phyloP scores from a whole-genome alignment of 192 early-diverging fungal genomes.

The Backusella parvicylindrica region DNA sequence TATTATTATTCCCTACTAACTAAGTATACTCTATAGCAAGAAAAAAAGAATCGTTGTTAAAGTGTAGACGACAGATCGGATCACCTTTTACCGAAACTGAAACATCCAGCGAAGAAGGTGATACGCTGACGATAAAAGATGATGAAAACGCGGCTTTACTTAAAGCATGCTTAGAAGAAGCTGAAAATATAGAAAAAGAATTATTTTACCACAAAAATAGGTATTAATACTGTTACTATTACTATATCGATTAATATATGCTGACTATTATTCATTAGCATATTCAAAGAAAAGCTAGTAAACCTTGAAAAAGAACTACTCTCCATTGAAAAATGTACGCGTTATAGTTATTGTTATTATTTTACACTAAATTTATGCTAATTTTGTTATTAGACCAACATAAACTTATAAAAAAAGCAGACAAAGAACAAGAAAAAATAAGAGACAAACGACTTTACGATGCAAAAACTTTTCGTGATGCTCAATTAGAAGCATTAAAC shows the following conservation, averaged over 20 bases:
- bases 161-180: neutral
- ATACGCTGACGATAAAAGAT: neutral
- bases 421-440: conserved; percentile 1
- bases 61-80: neutral
- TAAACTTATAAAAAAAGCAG: conserved; percentile 1
- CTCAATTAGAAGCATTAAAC: neutral
- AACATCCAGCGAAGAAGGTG: neutral
- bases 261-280: neutral
- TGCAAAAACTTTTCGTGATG: neutral
- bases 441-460: neutral
- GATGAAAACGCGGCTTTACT: neutral
- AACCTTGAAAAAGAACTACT: neutral
- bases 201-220: neutral
- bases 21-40: neutral
- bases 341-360: neutral
- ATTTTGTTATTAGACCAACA: neutral
- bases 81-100: neutral
- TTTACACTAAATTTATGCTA: neutral
- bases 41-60: neutral
- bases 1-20: neutral
- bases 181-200: neutral
- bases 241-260: neutral
- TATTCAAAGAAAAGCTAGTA: neutral
- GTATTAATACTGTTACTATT: neutral
- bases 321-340: neutral